These are phyloP conservation scores for Pleurotus platypus DNA, from an alignment of 768 basidiomycete species.

Conservation along the genomic window DNA sequence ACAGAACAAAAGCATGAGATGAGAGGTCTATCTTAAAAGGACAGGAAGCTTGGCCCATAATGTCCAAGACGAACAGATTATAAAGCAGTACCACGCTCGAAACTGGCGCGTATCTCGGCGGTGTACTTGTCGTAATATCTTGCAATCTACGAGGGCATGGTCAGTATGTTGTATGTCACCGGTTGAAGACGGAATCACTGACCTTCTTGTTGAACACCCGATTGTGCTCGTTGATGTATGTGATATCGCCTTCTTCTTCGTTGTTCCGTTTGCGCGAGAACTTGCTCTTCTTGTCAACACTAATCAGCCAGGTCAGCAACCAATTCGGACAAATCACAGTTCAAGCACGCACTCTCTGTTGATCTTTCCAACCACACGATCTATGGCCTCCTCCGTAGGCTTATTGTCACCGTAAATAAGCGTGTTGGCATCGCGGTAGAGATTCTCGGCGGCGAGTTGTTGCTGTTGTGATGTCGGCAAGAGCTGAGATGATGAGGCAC, in stretches of 20 bases:
- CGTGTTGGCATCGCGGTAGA: constrained; percentile 93
- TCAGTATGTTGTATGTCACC: background rate
- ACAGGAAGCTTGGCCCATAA: too few relatives aligned
- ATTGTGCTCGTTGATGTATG: constrained; percentile 98
- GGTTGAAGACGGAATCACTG: constrained; percentile 5
- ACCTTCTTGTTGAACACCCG: constrained; percentile 98
- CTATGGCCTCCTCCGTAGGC: constrained; percentile 93
- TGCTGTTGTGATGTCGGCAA: constrained; percentile 58
- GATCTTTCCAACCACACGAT: constrained; percentile 86
- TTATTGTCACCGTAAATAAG: constrained; percentile 94
- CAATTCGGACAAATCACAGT: background rate
- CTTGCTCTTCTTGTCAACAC: constrained; percentile 86
- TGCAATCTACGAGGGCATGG: constrained; percentile 57
- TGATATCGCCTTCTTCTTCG: constrained; percentile 94
- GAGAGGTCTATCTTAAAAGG: too few relatives aligned
- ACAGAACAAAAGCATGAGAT: too few relatives aligned
- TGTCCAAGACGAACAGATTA: constrained; percentile 27
- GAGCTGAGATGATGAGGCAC: constrained; percentile 38
- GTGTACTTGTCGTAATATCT: constrained; percentile 98
- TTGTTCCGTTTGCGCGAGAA: constrained; percentile 87
- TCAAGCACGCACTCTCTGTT: constrained; percentile 75
- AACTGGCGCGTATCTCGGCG: constrained; percentile 92
- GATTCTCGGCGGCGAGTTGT: constrained; percentile 66
- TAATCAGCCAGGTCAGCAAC: constrained; percentile 23
- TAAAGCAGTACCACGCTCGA: constrained; percentile 94